Evolutionary conservation across 106 monocot genomes (phyloP).

Genomic region (Allium sativum): DNA sequence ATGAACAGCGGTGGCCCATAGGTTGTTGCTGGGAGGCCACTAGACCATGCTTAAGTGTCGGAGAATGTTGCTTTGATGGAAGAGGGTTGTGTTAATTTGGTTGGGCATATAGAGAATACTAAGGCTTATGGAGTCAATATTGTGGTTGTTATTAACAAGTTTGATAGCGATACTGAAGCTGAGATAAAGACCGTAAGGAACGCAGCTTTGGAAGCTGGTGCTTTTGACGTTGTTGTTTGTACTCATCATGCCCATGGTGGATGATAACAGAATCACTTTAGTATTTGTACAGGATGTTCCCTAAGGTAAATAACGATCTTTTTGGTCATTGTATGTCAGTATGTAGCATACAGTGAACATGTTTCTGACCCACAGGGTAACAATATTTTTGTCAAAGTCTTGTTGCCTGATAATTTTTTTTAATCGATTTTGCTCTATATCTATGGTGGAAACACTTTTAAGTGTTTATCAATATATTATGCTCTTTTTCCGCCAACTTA

Average conservation of each 20-base stretch:
- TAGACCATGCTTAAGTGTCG: conserved; percentile 72
- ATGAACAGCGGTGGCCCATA: conserved; percentile 99
- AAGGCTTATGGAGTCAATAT: conserved; percentile 92
- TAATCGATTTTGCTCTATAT: too few species aligned
- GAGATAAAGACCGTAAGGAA: conserved; percentile 74
- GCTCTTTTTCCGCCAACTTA: too few species aligned
- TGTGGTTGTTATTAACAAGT: conserved; percentile 90
- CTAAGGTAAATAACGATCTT: too few species aligned
- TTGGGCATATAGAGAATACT: conserved; percentile 63
- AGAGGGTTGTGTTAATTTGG: conserved; percentile 87
- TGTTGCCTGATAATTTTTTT: too few species aligned
- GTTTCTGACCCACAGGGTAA: too few species aligned
- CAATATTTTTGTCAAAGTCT: too few species aligned
- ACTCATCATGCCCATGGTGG: conserved; percentile 97
- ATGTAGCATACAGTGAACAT: too few species aligned
- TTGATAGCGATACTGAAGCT: conserved; percentile 80
- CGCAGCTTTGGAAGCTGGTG: conserved; percentile 76
- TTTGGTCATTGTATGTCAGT: too few species aligned
- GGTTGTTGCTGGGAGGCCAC: conserved; percentile 84
- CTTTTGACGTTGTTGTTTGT: conserved; percentile 95
- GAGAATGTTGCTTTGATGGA: conserved; percentile 86
- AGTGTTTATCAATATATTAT: too few species aligned
- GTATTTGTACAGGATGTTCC: too few species aligned
- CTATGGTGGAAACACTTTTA: too few species aligned
- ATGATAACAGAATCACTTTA: not conserved